Evolutionary conservation across 2,329 filamentous ascomycete genomes (phyloP).

Genomic region (Phyllosticta citrichinensis): DNA sequence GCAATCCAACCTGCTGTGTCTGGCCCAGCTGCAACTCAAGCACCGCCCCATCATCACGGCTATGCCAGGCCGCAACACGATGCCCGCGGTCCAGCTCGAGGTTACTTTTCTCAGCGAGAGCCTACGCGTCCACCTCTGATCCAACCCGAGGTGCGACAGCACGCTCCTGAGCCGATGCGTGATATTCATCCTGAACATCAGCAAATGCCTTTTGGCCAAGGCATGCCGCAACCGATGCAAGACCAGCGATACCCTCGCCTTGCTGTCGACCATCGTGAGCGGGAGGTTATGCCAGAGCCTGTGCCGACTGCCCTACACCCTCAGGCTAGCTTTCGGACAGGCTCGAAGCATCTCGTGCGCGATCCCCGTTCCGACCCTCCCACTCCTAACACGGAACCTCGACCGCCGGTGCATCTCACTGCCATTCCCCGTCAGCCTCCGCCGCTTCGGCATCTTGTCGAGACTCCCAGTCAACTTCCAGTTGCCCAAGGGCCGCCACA

Average conservation of each 20-base stretch:
- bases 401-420: constrained; percentile 20
- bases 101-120: constrained; percentile 27
- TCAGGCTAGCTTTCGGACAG: not conserved
- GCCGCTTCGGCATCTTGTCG: constrained; percentile 18
- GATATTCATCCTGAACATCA: constrained; percentile 7
- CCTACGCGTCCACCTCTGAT: constrained; percentile 14
- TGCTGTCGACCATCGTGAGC: constrained; percentile 6
- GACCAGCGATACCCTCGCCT: constrained; percentile 3
- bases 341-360: constrained; percentile 20
- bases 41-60: constrained; percentile 7
- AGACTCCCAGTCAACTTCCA: constrained; percentile 16
- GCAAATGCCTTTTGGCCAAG: constrained; percentile 4
- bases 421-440: constrained; percentile 7
- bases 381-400: constrained; percentile 21
- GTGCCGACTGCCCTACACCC: not conserved
- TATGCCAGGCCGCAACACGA: constrained; percentile 15
- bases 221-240: constrained; percentile 4
- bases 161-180: constrained; percentile 9
- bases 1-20: constrained; percentile 2
- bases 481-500: constrained; percentile 10
- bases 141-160: constrained; percentile 18
- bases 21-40: constrained; percentile 3
- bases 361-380: constrained; percentile 15
- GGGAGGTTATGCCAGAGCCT: not conserved
- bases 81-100: constrained; percentile 22